Base-by-base conservation (phyloP, 1,284 basidiomycete genomes). In the Trametes sp. region DNA sequence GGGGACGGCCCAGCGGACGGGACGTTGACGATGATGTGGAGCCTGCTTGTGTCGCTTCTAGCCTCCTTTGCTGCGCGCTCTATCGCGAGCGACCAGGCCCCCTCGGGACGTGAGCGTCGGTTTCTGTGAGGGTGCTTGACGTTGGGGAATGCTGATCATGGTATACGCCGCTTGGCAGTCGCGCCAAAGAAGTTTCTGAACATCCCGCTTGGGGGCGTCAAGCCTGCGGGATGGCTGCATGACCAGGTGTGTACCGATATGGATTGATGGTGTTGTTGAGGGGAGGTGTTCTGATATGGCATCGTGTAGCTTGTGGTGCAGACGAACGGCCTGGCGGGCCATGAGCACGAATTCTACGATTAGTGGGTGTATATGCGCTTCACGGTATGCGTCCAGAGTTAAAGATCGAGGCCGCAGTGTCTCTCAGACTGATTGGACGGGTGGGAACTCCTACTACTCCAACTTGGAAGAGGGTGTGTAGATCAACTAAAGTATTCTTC, bases 291-390 rank as follows among this genome's bases (percentile, higher is more conserved):
- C 33, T 33, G 31, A 45, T 28, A 4, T 13, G 9, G 5, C 14
- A 4, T 46, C 9, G 6, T 6, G 4, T 60, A 84, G 82, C 74
- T 85, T 21, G 72, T 76, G n/a, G 81, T 86, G 28, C 84, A 86
- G 62, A 82, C 77, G 2, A 81, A 83, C 67, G 84, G 84, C 6
- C 72, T 86, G 1, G 83, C 83, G 2, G 84, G 84, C 0, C 83
- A 85, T 66, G 79, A 84, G 67, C 83, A 84, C 59, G 82, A 85
- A 51, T 86, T 86, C 68, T 86, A 85, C 66, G 73, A 82, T 66
- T 85, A 83, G 84, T 84, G 58, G 38, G 79, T 10, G 16, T 9
- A 31, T 6, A 14, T 24, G 24, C 11, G 24, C 11, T 21, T 28
- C 26, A 14, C 7, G n/a, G n/a, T n/a, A n/a, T n/a, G n/a, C n/a